Evolutionary conservation across 1,139 yeast species (phyloP), one percentile per base, ranked within the genome.

Genomic region (Candida sanyaensis): DNA sequence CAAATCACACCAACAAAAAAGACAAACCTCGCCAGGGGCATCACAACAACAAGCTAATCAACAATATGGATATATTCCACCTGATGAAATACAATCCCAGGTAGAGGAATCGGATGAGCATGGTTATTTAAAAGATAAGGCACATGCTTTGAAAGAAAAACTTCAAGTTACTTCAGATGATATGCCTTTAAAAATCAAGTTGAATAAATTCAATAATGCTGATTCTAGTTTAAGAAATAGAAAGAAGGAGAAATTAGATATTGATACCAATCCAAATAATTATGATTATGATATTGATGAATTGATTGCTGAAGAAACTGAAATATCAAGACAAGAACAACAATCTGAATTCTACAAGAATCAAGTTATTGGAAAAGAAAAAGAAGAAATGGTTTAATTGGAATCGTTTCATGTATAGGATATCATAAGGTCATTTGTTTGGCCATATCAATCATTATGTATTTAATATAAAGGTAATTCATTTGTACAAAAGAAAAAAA

Each of bases 131-230:
- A 56, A 51, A 36, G 62, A 65, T 4, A 57, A 55, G n/a, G 61
- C 69, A 8, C 52, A 65, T n/a, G 71, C 63, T 12, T 50, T 70
- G 37, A 65, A 65, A 40, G 68, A 72, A 10, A 66, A 60, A 41
- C 57, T 69, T 39, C 62, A 66, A 31, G 62, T 74, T 28, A 72
- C 77, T 4, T 54, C 66, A 5, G 73, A 68, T 13, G 78, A 73
- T 50, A 58, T 75, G 42, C 80, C 80, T 0, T 51, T 75, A 37
- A 65, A 65, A 49, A 63, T 72, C 45, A 60, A 58, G 43, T 64
- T 75, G 50, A 65, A 61, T 43, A 59, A 59, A 41, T 56, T 55
- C 5, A 55, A 52, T 12, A 58, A 57, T 38, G 58, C 54, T 4
- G 55, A 53, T n/a, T 42, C 48, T 6, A 44, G 44, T 23, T 54